phyloP scores from a whole-genome alignment of 2,329 filamentous ascomycete species.

The Calonectria crousiana region DNA sequence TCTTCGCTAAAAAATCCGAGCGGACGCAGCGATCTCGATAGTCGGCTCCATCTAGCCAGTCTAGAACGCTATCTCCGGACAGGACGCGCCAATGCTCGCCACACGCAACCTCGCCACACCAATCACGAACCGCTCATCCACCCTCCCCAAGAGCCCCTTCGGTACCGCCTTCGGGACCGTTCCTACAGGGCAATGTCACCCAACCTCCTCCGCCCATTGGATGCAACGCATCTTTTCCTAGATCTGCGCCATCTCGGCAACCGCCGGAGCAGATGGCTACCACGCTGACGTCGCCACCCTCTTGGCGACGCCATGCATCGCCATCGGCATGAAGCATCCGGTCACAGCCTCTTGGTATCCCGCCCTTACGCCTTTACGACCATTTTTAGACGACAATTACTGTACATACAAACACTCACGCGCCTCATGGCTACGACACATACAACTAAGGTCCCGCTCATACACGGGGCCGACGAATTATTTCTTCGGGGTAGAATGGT shows the following conservation, averaged over 20 bases:
- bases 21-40: slow-evolving; percentile 12
- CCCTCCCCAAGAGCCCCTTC: not conserved
- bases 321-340: not conserved
- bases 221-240: not conserved
- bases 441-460: slow-evolving; percentile 40
- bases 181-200: slow-evolving; percentile 8
- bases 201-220: slow-evolving; percentile 11
- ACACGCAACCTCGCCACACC: slow-evolving; percentile 9
- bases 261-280: slow-evolving; percentile 2
- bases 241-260: slow-evolving; percentile 22
- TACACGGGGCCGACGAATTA: slow-evolving; percentile 1
- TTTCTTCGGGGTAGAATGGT: not conserved
- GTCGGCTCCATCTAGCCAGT: slow-evolving; percentile 12
- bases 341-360: not conserved
- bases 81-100: slow-evolving; percentile 18
- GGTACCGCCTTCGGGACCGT: slow-evolving; percentile 2
- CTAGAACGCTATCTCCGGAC: slow-evolving; percentile 12
- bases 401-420: slow-evolving; percentile 15
- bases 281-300: slow-evolving; percentile 7
- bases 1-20: slow-evolving; percentile 9
- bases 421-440: slow-evolving; percentile 29
- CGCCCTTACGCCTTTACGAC: slow-evolving; percentile 1
- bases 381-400: slow-evolving; percentile 16
- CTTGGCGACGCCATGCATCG: not conserved
- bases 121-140: slow-evolving; percentile 17